Evolutionary conservation across 805 yeast species (phyloP).

Genomic region (Zygosaccharomyces pseudorouxii): DNA sequence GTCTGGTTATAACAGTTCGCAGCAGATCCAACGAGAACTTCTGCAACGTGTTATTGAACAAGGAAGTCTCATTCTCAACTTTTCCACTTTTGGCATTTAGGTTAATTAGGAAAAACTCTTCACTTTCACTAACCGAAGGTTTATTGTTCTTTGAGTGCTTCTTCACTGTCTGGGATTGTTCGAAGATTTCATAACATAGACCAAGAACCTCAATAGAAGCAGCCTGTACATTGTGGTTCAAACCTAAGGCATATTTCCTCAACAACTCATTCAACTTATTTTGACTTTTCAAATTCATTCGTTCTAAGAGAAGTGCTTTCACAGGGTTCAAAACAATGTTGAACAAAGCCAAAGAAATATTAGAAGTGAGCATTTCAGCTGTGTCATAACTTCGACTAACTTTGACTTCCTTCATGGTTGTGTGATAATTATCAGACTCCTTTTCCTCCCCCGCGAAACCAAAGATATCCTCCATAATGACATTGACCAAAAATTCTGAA

Average conservation of each 20-base stretch:
- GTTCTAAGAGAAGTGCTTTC: constrained; percentile 55
- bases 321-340: constrained; percentile 62
- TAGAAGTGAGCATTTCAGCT: constrained; percentile 68
- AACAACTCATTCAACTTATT: constrained; percentile 74
- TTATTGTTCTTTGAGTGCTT: neutral
- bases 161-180: constrained; percentile 40
- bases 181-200: constrained; percentile 68
- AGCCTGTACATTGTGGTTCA: constrained; percentile 62
- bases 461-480: constrained; percentile 87
- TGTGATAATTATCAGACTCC: constrained; percentile 86
- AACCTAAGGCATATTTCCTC: constrained; percentile 72
- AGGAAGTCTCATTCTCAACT: constrained; percentile 51
- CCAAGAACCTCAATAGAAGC: constrained; percentile 55
- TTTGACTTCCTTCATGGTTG: constrained; percentile 85
- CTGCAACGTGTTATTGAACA: constrained; percentile 59
- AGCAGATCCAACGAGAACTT: constrained; percentile 73
- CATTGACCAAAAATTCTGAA: constrained; percentile 53
- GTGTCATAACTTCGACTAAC: constrained; percentile 84
- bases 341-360: constrained; percentile 56
- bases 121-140: constrained; percentile 37
- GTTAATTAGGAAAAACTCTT: constrained; percentile 70
- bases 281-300: constrained; percentile 62
- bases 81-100: constrained; percentile 54
- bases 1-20: constrained; percentile 62
- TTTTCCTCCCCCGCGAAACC: constrained; percentile 92